These are phyloP conservation scores for Trichoderma pleuroti DNA, from an alignment of 2,329 filamentous ascomycete genomes.

Conservation along the genomic window DNA sequence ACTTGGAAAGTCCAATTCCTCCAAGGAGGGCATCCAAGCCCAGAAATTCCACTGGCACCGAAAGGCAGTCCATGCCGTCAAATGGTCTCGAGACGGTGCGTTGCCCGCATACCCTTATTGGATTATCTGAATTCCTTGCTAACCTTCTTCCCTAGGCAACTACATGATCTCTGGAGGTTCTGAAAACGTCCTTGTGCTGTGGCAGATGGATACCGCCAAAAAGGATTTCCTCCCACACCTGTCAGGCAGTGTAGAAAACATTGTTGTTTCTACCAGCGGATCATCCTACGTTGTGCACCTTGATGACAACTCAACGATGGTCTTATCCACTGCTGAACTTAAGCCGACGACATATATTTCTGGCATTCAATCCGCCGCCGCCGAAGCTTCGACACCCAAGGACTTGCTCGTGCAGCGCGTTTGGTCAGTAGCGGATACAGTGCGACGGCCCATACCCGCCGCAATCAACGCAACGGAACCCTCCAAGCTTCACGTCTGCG, in stretches of 20 bases:
- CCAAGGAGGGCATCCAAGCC: conserved; percentile 50
- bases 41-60: conserved; percentile 89
- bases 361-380: conserved; percentile 67
- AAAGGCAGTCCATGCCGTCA: conserved; percentile 74
- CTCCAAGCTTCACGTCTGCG: conserved; percentile 64
- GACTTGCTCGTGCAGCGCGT: conserved; percentile 52
- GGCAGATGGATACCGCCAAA: conserved; percentile 86
- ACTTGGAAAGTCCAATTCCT: conserved; percentile 36
- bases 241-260: conserved; percentile 76
- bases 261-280: conserved; percentile 76
- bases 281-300: conserved; percentile 80
- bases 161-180: conserved; percentile 91
- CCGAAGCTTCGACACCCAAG: conserved; percentile 49
- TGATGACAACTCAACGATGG: conserved; percentile 87
- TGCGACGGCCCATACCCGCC: conserved; percentile 53
- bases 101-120: not conserved
- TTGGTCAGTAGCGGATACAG: conserved; percentile 43
- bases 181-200: conserved; percentile 85
- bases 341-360: conserved; percentile 79
- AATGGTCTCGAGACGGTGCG: conserved; percentile 87
- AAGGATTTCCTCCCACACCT: conserved; percentile 87
- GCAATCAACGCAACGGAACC: conserved; percentile 59
- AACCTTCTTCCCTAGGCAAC: conserved; percentile 57
- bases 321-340: conserved; percentile 86
- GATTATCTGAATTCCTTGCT: conserved; percentile 24